A percentile compares a stretch with the other conserved stretches of the same genome.
These are phyloP conservation scores for Pythium utonaiense DNA, from an alignment of 352 stramenopile genomes.

Conservation along the genomic window DNA sequence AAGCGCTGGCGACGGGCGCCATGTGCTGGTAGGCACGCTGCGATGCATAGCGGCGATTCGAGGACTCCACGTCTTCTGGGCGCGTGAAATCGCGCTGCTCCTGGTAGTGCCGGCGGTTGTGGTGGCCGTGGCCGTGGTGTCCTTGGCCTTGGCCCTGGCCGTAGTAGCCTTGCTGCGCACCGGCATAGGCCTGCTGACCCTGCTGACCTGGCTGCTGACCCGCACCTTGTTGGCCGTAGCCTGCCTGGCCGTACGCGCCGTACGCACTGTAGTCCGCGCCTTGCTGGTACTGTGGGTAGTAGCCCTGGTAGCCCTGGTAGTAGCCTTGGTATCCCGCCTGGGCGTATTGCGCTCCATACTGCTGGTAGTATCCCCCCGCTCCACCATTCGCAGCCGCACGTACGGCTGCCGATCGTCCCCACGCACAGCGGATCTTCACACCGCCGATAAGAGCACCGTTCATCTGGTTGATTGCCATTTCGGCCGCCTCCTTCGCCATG, in stretches of 20 bases:
- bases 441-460: constrained; percentile 78
- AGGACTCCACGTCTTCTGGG: constrained; percentile 65
- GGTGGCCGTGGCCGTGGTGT: constrained; percentile 2
- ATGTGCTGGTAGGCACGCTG: constrained; percentile 83
- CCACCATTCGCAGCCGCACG: constrained; percentile 25
- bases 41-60: constrained; percentile 77
- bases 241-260: constrained; percentile 30
- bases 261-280: constrained; percentile 32
- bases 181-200: constrained; percentile 26
- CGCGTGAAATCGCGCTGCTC: constrained; percentile 66
- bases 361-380: constrained; percentile 46
- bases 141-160: constrained; percentile 21
- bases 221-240: constrained; percentile 41
- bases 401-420: constrained; percentile 76
- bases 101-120: constrained; percentile 34
- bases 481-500: constrained; percentile 70
- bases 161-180: constrained; percentile 38
- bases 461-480: constrained; percentile 87
- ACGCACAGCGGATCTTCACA: constrained; percentile 86
- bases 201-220: constrained; percentile 35
- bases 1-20: constrained; percentile 50
- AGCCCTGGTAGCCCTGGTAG: constrained; percentile 43
- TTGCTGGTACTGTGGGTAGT: constrained; percentile 58
- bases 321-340: constrained; percentile 36
- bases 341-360: constrained; percentile 35